Conservation (phyloP, 352 stramenopile genomes). For the Phytophthora rubi region DNA sequence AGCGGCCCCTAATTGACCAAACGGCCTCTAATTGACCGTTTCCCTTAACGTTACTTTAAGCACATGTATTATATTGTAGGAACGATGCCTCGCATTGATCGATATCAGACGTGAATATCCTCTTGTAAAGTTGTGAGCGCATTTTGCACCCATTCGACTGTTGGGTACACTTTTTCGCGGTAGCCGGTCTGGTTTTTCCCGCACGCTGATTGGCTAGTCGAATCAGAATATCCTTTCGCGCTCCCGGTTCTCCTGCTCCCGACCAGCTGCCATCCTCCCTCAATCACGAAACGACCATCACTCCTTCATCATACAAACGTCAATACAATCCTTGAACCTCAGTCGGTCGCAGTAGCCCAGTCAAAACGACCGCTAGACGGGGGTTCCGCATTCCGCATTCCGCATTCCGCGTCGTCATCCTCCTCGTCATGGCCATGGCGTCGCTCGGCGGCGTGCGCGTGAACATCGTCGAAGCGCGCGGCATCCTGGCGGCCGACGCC, state of each 20-base stretch:
- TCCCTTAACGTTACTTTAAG: too few relatives aligned
- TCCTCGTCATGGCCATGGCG: constrained; percentile 23
- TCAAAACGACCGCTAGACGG: neutral
- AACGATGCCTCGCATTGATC: too few relatives aligned
- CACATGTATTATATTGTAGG: too few relatives aligned
- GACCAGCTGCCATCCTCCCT: neutral
- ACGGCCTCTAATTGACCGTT: too few relatives aligned
- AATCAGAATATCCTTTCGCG: neutral
- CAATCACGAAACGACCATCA: neutral
- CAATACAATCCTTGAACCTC: neutral
- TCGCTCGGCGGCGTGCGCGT: constrained; percentile 41
- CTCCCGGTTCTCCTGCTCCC: neutral
- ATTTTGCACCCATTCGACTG: neutral
- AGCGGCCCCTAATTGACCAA: too few relatives aligned
- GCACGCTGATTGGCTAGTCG: neutral
- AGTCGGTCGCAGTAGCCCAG: neutral
- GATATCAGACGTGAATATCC: too few relatives aligned
- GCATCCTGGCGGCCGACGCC: constrained; percentile 69
- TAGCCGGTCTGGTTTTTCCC: neutral
- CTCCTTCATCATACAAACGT: neutral
- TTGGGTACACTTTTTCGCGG: neutral
- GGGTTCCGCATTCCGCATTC: neutral
- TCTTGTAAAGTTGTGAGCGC: too few relatives aligned
- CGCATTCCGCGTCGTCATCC: neutral
- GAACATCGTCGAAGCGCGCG: constrained; percentile 65